Percentiles rank a stretch among this genome's conserved stretches.
phyloP scores from a whole-genome alignment of 2,329 filamentous ascomycete species.

The Verticillium nonalfalfae region DNA sequence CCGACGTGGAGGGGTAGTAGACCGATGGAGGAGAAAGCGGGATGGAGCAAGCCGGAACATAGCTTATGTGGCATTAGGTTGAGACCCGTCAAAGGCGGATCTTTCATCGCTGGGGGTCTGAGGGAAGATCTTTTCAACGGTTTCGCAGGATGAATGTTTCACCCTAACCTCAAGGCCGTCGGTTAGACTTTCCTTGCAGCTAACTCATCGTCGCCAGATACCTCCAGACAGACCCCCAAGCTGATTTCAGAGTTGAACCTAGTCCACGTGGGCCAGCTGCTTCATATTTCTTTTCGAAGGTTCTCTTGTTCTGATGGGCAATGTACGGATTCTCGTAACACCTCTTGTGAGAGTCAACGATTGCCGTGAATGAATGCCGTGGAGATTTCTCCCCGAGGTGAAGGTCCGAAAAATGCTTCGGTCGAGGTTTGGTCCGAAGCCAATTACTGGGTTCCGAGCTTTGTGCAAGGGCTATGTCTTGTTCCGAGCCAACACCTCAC shows the following conservation, averaged over 20 bases:
- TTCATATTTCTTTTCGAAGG: background rate
- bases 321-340: too few species aligned
- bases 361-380: too few species aligned
- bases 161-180: background rate
- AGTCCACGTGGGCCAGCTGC: too few species aligned
- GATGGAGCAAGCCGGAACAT: background rate
- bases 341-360: too few species aligned
- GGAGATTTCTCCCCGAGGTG: too few species aligned
- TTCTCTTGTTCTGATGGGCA: too few species aligned
- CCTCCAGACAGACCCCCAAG: background rate
- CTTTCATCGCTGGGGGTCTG: background rate
- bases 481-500: background rate
- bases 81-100: background rate
- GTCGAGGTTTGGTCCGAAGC: background rate
- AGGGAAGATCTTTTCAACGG: background rate
- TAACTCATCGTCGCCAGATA: background rate
- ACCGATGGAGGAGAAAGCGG: background rate
- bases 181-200: background rate
- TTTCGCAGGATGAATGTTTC: background rate
- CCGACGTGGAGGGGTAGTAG: background rate
- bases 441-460: background rate
- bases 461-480: background rate
- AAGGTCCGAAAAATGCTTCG: too few species aligned
- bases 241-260: too few species aligned
- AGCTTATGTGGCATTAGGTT: background rate